Evolutionary conservation across 208 protist species (phyloP), one percentile per base, ranked within the genome.

Genomic region (Crithidia sp.): DNA sequence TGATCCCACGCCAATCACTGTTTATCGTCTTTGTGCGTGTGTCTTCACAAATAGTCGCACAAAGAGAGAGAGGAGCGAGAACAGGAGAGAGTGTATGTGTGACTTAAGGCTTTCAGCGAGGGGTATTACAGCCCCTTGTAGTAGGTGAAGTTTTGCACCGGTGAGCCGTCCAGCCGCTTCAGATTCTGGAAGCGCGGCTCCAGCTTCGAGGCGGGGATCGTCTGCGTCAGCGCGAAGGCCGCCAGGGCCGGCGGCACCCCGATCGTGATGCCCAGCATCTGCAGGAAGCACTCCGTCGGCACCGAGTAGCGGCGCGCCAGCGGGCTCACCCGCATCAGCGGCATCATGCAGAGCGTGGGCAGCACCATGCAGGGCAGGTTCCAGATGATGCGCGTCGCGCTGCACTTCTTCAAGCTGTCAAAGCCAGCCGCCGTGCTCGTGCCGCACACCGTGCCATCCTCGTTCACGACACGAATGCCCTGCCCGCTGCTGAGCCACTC

Each of bases 301-400:
- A 86, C 63, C 7, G 89, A 67, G 67, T 74, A 56, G 47, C 56
- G 61, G 5, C 84, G 73, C 19, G 76, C 84, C 16, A 86, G 55
- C 13, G 60, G 12, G 52, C 62, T 72, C 50, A 81, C 60, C 19
- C 80, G 76, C 52, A 71, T 77, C 17, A 97, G 81, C 10, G 89
- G 80, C 59, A 86, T 71, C 87, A 95, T 92, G 43, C 89, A 53
- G n/a, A 98, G 71, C 39, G 92, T 93, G 37, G 95, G 95, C n/a
- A 97, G 73, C 61, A 95, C 71, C 82, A 98, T 92, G 41, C 83
- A 89, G 36, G 92, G 89, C n/a, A 92, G 47, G 67, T 93, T 93
- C 86, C 91, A 95, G 36, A 93, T 75, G 28, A 89, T 58, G 50
- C 95, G 90, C 37, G 91, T 86, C 52, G 88, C 71, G 65, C 87